Conservation (phyloP, 1,139 yeast genomes). For the Diutina catenulata region DNA sequence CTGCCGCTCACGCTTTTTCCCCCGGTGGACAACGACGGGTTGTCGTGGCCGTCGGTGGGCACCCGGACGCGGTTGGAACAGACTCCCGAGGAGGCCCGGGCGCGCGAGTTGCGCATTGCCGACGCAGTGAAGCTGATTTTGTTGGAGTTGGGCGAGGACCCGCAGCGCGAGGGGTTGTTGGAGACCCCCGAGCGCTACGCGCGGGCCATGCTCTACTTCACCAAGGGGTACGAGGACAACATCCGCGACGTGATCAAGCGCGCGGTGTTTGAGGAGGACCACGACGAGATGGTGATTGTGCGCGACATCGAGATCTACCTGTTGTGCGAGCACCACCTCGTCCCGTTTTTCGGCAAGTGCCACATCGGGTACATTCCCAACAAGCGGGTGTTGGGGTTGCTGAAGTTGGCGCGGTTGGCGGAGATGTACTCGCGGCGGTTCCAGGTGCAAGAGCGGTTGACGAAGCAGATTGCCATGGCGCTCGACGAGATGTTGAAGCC, state of each 20-base stretch:
- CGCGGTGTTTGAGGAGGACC: constrained; percentile 96
- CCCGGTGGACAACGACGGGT: constrained; percentile 81
- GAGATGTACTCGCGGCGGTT: constrained; percentile 94
- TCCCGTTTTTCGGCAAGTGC: constrained; percentile 93
- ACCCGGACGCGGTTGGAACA: constrained; percentile 66
- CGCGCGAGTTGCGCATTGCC: constrained; percentile 66
- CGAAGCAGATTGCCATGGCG: constrained; percentile 97
- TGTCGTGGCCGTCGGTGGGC: constrained; percentile 92
- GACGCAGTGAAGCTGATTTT: constrained; percentile 75
- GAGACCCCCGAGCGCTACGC: constrained; percentile 97
- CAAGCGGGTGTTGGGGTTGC: constrained; percentile 85
- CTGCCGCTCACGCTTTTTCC: constrained; percentile 77
- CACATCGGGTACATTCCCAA: constrained; percentile 96
- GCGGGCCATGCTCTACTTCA: constrained; percentile 87
- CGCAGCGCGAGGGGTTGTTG: constrained; percentile 73
- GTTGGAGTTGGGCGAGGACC: constrained; percentile 85
- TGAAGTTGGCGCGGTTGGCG: constrained; percentile 88
- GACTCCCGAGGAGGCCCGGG: constrained; percentile 45
- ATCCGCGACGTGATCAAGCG: constrained; percentile 82
- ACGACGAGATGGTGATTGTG: constrained; percentile 97
- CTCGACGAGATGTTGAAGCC: constrained; percentile 83
- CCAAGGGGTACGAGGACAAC: constrained; percentile 94
- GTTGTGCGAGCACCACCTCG: constrained; percentile 93
- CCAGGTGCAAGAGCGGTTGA: constrained; percentile 93
- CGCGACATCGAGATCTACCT: constrained; percentile 88